Conservation (phyloP, 164 flowering plant species). For the Sextonia rubra region DNA sequence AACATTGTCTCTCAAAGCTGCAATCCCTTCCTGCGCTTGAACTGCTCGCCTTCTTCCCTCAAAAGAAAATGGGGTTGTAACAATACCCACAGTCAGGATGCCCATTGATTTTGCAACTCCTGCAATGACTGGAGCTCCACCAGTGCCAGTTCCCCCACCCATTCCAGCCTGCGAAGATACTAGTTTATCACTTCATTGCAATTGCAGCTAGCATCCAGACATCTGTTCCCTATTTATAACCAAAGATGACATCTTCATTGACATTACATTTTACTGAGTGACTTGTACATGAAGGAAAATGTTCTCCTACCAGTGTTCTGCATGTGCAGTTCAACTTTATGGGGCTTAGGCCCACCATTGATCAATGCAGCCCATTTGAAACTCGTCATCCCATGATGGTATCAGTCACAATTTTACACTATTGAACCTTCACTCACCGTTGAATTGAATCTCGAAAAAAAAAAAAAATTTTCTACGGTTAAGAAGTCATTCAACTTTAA, state of each 20-base stretch:
- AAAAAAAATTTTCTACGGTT: too few species aligned
- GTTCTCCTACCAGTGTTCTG: too few species aligned
- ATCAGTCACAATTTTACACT: too few species aligned
- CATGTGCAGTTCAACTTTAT: too few species aligned
- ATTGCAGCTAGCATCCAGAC: background rate
- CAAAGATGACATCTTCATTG: background rate
- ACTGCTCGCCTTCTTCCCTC: slow-evolving; percentile 88
- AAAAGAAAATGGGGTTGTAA: slow-evolving; percentile 91
- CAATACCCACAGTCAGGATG: slow-evolving; percentile 91
- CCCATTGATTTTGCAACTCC: slow-evolving; percentile 93
- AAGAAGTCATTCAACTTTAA: too few species aligned
- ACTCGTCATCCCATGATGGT: too few species aligned
- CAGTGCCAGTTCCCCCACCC: slow-evolving; percentile 99
- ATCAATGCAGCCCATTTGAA: too few species aligned
- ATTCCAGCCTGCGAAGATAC: slow-evolving; percentile 72
- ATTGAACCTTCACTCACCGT: too few species aligned
- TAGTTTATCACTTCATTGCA: background rate
- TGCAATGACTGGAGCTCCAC: slow-evolving; percentile 89
- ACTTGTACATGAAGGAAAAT: too few species aligned
- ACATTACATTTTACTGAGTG: too few species aligned
- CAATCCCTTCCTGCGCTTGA: slow-evolving; percentile 98
- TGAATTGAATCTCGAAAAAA: too few species aligned
- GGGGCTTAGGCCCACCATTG: too few species aligned
- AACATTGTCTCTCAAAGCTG: slow-evolving; percentile 84
- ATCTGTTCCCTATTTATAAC: background rate